Conservation (phyloP, 2,329 filamentous ascomycete species). For the Botrytis medusae region DNA sequence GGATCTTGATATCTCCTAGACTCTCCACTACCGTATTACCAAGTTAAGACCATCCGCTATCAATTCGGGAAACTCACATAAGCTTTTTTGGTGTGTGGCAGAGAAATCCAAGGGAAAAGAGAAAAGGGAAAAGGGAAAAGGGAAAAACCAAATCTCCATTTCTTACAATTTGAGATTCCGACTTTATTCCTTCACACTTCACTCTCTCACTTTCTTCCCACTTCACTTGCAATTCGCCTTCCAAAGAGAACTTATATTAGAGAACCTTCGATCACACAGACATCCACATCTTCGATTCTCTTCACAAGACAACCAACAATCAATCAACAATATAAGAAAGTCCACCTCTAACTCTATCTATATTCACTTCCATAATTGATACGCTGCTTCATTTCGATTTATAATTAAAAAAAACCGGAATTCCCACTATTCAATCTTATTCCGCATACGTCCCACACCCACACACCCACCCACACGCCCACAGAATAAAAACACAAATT, state of each 20-base stretch:
- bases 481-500: constrained; percentile 17
- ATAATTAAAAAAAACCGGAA: not conserved
- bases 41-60: not conserved
- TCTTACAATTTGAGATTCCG: not conserved
- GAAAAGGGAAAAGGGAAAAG: no score
- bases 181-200: not conserved
- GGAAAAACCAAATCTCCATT: not conserved
- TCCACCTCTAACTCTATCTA: not conserved
- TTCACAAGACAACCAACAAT: not conserved
- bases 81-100: constrained; percentile 8
- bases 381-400: not conserved
- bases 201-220: not conserved
- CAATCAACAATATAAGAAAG: not conserved
- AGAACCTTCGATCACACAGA: not conserved
- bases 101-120: not conserved
- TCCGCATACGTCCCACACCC: constrained; percentile 1
- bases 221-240: not conserved
- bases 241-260: not conserved
- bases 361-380: not conserved
- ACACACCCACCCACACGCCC: constrained; percentile 1
- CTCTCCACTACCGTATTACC: not conserved
- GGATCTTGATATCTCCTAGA: not conserved
- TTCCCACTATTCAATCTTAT: constrained; percentile 6
- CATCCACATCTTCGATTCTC: not conserved
- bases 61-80: constrained; percentile 1